These are phyloP conservation scores for Reticulascus tulasneorum DNA, from an alignment of 2,329 filamentous ascomycete genomes.

Conservation along the genomic window DNA sequence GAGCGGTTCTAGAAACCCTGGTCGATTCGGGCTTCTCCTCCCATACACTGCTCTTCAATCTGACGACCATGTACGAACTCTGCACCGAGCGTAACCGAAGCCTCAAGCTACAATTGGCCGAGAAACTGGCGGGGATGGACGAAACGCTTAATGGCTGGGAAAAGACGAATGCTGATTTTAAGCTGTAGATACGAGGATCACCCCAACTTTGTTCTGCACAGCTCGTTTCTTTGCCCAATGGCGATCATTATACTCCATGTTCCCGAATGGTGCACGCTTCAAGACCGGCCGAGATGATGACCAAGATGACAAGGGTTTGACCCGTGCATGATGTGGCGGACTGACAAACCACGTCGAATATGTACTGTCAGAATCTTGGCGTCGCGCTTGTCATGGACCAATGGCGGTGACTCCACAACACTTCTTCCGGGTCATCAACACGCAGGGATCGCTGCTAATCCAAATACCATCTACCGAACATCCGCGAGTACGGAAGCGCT, in stretches of 20 bases:
- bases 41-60: slow-evolving; percentile 79
- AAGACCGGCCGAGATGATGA: slow-evolving; percentile 7
- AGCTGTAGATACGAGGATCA: slow-evolving; percentile 47
- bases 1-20: slow-evolving; percentile 61
- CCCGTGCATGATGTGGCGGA: slow-evolving; percentile 9
- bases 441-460: too few species aligned
- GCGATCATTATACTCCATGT: slow-evolving; percentile 4
- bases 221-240: not conserved
- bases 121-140: slow-evolving; percentile 60
- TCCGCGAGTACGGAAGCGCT: too few species aligned
- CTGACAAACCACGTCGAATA: slow-evolving; percentile 13
- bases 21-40: slow-evolving; percentile 63
- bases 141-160: slow-evolving; percentile 62
- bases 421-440: too few species aligned
- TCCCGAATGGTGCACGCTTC: not conserved
- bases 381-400: too few species aligned
- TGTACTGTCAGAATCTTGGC: too few species aligned
- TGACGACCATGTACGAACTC: slow-evolving; percentile 87
- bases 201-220: too few species aligned
- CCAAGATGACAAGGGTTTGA: slow-evolving; percentile 13
- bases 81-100: slow-evolving; percentile 72
- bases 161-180: slow-evolving; percentile 70
- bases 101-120: slow-evolving; percentile 68
- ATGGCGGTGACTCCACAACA: too few species aligned
- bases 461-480: too few species aligned